Percentiles rank a stretch among this genome's conserved stretches.
Evolutionary conservation across 306 rosid species (phyloP).

Genomic region (Benincasa hispida): DNA sequence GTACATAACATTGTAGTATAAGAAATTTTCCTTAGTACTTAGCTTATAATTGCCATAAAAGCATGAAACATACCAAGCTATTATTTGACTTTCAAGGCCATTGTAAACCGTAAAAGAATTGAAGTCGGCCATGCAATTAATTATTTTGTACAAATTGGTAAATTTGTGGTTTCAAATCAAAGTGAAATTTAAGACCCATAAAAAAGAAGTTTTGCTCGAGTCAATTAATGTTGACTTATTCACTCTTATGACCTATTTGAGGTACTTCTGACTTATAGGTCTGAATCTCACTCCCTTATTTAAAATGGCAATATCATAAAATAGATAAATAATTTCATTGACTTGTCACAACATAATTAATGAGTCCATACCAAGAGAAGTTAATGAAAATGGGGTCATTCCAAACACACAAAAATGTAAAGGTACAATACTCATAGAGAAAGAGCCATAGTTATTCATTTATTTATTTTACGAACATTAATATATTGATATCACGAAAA

Average conservation of each 20-base stretch:
- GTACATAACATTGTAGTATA: no score
- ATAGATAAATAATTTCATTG: neutral
- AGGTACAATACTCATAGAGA: neutral
- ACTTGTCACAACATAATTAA: slow-evolving; percentile 2
- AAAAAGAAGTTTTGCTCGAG: neutral
- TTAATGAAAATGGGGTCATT: slow-evolving; percentile 1
- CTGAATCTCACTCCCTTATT: neutral
- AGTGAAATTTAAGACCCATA: neutral
- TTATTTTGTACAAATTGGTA: neutral
- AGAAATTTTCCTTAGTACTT: no score
- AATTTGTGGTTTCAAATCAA: neutral
- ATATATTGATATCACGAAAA: neutral
- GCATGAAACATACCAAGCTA: neutral
- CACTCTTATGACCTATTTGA: neutral
- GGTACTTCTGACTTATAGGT: neutral
- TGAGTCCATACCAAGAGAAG: neutral
- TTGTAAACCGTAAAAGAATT: neutral
- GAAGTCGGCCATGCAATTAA: neutral
- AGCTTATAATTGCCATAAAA: neutral
- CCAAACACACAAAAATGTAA: neutral
- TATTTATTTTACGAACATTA: neutral
- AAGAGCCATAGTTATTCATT: no score
- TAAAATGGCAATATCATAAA: neutral
- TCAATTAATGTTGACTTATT: neutral
- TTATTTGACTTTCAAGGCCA: neutral